Base-by-base conservation (phyloP, 352 stramenopile genomes). In the Phytophthora chlamydospora region DNA sequence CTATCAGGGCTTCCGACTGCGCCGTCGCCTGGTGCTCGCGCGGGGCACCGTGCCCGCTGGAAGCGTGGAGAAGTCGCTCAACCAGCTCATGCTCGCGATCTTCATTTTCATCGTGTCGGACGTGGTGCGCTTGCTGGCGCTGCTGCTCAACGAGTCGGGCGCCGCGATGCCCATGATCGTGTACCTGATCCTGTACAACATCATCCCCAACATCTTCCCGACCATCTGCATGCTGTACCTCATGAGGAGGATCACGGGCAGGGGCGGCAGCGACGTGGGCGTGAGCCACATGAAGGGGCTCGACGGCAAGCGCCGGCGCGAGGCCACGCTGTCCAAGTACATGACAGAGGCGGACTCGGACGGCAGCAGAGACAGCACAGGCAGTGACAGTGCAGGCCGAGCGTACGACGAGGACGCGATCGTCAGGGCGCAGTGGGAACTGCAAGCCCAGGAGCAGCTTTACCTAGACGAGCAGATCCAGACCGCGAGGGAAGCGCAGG, bases 141-240 rank as follows among this genome's bases (percentile, higher is more conserved):
- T 91, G 21, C 41, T 81, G 42, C 61, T 91, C 38, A 82, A 83
- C 64, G 74, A 85, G 49, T 60, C 65, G 12, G 71, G 71, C 33
- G 58, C 61, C 59, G 78, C 87, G 58, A 71, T 86, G 52, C 80
- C 73, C 43, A 73, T 96, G 53, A 77, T 78, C 21, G 76, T 81
- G 36, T 90, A 89, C 39, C 58, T 89, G 19, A 85, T 93, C 29
- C 71, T 83, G 38, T 90, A 90, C 65, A 89, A 76, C 60, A 76
- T 95, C 48, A 76, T 92, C 52, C 86, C 86, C 27, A 87, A 78
- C 60, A 83, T 95, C 48, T 94, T 96, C 60, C 85, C 87, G n/a
- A 83, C 82, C 24, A 90, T 96, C 60, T 96, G 85, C 74, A 91
- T 96, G 78, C 73, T 96, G 44, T 93, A 96, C 62, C 82, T 96